These are phyloP conservation scores for Aureobasidium lini DNA, from an alignment of 2,329 filamentous ascomycete species.

Conservation along the genomic window DNA sequence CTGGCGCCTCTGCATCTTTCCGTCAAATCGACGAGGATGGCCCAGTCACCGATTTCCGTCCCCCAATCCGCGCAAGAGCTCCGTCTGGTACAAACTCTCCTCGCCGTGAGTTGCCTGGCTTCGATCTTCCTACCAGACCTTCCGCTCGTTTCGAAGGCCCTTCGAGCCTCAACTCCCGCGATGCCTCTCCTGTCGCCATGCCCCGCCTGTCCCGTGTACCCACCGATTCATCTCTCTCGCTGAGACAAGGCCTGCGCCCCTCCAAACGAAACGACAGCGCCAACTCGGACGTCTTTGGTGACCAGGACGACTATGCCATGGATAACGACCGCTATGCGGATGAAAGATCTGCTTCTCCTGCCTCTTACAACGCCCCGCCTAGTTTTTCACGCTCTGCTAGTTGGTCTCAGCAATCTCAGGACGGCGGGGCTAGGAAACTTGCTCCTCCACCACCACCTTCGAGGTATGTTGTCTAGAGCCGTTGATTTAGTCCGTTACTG, in stretches of 20 bases:
- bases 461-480: conserved; percentile 21
- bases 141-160: conserved; percentile 54
- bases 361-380: conserved; percentile 36
- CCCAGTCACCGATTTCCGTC: conserved; percentile 43
- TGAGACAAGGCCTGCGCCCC: conserved; percentile 39
- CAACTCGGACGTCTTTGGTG: conserved; percentile 41
- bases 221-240: conserved; percentile 47
- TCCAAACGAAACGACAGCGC: conserved; percentile 26
- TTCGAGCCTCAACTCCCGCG: conserved; percentile 32
- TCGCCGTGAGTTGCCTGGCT: conserved; percentile 33
- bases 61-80: conserved; percentile 43
- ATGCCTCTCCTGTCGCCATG: conserved; percentile 41
- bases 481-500: background rate
- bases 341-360: conserved; percentile 48
- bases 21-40: conserved; percentile 49
- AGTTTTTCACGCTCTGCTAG: conserved; percentile 45
- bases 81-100: conserved; percentile 35
- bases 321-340: conserved; percentile 41
- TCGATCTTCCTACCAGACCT: conserved; percentile 42
- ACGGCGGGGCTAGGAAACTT: conserved; percentile 30
- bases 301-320: conserved; percentile 42
- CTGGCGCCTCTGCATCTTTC: conserved; percentile 56
- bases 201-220: conserved; percentile 45
- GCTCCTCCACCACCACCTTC: conserved; percentile 58
- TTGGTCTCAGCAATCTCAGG: conserved; percentile 31